These are phyloP conservation scores for Vigna angularis DNA, from an alignment of 306 rosid genomes.

Conservation along the genomic window DNA sequence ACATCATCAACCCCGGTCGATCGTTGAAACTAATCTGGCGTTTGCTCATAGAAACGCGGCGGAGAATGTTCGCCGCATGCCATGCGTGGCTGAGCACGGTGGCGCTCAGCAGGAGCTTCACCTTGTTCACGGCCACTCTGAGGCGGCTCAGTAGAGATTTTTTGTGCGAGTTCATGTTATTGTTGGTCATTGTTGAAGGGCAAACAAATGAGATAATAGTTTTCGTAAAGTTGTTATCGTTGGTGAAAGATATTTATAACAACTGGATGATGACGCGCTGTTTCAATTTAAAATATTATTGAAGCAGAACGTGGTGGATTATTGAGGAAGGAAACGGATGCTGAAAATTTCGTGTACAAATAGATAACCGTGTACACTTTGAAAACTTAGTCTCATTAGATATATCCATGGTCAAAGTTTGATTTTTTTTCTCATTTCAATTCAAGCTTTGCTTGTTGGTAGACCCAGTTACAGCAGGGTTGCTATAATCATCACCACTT, in stretches of 20 bases:
- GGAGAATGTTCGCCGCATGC: conserved; percentile 58
- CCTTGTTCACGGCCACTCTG: conserved; percentile 63
- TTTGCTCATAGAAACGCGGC: conserved; percentile 43
- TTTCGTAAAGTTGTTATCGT: not conserved
- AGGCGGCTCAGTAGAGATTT: conserved; percentile 57
- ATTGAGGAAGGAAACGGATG: conserved; percentile 19
- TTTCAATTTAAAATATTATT: not conserved
- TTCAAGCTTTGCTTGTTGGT: conserved; percentile 2
- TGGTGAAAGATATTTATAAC: conserved; percentile 13
- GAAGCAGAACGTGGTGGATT: not conserved
- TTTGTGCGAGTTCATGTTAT: conserved; percentile 37
- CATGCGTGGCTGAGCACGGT: conserved; percentile 54
- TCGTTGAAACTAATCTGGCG: conserved; percentile 61
- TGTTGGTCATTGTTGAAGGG: not conserved
- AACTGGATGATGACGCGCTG: not conserved
- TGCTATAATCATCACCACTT: not conserved
- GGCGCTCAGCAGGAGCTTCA: conserved; percentile 60
- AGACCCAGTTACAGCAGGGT: not conserved
- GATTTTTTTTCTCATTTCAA: conserved; percentile 14
- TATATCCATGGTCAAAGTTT: conserved; percentile 3
- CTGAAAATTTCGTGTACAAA: conserved; percentile 40
- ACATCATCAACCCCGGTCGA: conserved; percentile 56
- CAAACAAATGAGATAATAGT: not conserved
- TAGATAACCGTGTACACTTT: conserved; percentile 19
- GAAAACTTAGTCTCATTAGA: conserved; percentile 7